Percentiles rank a stretch among this genome's conserved stretches.
Conservation (phyloP, 306 rosid species). For the Urtica urens region DNA sequence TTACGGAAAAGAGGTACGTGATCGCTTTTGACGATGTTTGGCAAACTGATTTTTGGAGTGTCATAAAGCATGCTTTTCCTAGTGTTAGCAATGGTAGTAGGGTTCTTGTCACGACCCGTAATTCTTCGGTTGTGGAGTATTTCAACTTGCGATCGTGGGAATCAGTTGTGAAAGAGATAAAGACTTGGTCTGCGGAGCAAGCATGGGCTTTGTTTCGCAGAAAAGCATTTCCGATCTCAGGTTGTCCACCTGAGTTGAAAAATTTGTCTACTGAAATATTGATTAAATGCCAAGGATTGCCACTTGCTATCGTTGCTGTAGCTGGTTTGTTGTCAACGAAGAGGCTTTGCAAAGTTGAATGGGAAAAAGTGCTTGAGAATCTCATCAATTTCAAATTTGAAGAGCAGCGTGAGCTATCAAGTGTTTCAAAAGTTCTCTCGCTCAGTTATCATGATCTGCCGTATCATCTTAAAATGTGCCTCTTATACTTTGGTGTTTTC, state of each 20-base stretch:
- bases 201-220: too few species aligned
- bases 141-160: too few species aligned
- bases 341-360: background rate
- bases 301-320: conserved; percentile 11
- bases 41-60: too few species aligned
- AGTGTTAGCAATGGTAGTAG: too few species aligned
- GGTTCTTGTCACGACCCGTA: too few species aligned
- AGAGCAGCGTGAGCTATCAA: background rate
- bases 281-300: conserved; percentile 14
- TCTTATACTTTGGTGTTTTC: conserved; percentile 10
- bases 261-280: conserved; percentile 8
- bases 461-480: conserved; percentile 10
- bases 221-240: too few species aligned
- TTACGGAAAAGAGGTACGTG: too few species aligned
- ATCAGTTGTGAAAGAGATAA: too few species aligned
- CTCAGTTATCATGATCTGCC: conserved; percentile 12
- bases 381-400: background rate
- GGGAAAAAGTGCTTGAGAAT: conserved; percentile 8
- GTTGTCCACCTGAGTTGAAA: conserved; percentile 6
- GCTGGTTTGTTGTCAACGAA: conserved; percentile 11
- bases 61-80: too few species aligned
- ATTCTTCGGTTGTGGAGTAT: too few species aligned
- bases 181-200: too few species aligned
- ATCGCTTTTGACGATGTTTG: too few species aligned
- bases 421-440: background rate